A percentile compares a stretch with the other conserved stretches of the same genome.
Conservation (phyloP, 2,329 filamentous ascomycete species). For the Neonectria hederae region DNA sequence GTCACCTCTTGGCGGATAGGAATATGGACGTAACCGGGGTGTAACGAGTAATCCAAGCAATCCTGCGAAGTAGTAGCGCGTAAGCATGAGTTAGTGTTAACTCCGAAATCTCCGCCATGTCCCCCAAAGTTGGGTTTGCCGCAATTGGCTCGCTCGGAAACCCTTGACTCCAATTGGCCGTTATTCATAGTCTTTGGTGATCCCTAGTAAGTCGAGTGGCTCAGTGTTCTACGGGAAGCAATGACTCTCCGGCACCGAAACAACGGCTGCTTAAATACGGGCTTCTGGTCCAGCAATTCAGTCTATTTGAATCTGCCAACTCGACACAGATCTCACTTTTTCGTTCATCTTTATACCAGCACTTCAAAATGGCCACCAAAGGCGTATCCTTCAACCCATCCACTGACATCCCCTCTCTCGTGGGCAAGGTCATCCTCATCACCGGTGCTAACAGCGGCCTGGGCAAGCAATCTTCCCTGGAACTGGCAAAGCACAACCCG, state of each 20-base stretch:
- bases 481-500: constrained; percentile 21
- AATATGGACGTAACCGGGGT: not conserved
- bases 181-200: not conserved
- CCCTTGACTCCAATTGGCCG: not conserved
- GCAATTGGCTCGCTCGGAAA: not conserved
- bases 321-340: not conserved
- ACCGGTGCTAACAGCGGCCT: constrained; percentile 83
- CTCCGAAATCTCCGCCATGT: not conserved
- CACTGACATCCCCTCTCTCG: constrained; percentile 67
- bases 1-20: not conserved
- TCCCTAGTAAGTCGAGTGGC: not conserved
- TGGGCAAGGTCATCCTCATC: constrained; percentile 82
- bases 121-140: not conserved
- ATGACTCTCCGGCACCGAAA: not conserved
- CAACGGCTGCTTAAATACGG: not conserved
- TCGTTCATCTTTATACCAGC: not conserved
- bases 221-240: not conserved
- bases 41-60: not conserved
- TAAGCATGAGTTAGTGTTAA: not conserved
- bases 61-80: not conserved
- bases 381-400: constrained; percentile 26
- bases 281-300: not conserved
- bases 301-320: not conserved
- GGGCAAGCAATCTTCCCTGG: constrained; percentile 21
- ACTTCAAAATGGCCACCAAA: not conserved